A percentile compares a stretch with the other conserved stretches of the same genome.
Conservation (phyloP, 805 yeast genomes). For the Yamadazyma paraphyllophila region DNA sequence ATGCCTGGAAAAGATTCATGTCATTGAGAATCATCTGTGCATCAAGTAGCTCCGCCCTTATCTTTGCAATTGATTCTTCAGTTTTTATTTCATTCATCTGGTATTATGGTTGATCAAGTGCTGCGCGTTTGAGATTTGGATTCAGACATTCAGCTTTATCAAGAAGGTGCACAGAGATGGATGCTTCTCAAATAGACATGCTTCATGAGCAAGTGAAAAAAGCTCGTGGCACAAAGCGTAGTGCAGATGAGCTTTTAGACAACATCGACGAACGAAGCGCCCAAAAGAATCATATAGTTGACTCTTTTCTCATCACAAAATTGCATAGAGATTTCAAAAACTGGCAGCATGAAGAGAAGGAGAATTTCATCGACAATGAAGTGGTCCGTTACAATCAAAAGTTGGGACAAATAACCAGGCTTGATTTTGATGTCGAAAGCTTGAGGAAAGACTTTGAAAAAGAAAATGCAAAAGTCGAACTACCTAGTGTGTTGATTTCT, state of each 20-base stretch:
- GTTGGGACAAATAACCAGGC: constrained; percentile 27
- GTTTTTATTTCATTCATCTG: constrained; percentile 4
- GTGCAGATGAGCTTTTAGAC: constrained; percentile 1
- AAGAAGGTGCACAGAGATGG: background rate
- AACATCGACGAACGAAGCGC: background rate
- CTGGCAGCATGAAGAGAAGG: constrained; percentile 22
- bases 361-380: constrained; percentile 22
- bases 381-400: constrained; percentile 29
- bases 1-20: constrained; percentile 62
- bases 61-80: constrained; percentile 11
- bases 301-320: constrained; percentile 33
- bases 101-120: background rate
- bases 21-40: constrained; percentile 42
- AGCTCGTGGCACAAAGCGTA: background rate
- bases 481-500: constrained; percentile 30
- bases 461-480: constrained; percentile 18
- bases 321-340: constrained; percentile 29
- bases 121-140: background rate
- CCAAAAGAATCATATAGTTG: constrained; percentile 26
- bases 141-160: no score
- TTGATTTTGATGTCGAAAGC: constrained; percentile 23
- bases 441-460: constrained; percentile 24
- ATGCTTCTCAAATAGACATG: background rate
- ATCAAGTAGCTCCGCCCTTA: constrained; percentile 24
- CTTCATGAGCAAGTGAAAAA: constrained; percentile 1